A percentile compares a stretch with the other conserved stretches of the same genome.
Evolutionary conservation across 441 rosid genomes (phyloP).

Genomic region (Viola pubescens): DNA sequence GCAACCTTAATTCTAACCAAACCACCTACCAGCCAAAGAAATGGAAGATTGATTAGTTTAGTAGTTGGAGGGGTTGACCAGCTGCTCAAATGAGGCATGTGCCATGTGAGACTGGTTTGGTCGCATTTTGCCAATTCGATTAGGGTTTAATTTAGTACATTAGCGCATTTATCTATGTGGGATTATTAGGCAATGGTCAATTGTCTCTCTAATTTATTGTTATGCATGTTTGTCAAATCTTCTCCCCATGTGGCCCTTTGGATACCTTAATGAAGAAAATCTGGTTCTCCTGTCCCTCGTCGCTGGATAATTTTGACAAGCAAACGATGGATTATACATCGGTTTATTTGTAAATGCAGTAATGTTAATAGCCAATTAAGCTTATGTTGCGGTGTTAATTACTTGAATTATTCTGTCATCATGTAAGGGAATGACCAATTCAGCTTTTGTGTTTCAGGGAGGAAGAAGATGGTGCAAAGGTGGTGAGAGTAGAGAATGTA

Average conservation of each 20-base stretch:
- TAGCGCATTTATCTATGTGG: too few relatives aligned
- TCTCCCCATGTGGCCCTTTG: too few relatives aligned
- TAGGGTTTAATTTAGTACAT: too few relatives aligned
- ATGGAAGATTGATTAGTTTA: neutral
- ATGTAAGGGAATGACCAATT: conserved; percentile 1
- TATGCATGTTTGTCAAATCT: too few relatives aligned
- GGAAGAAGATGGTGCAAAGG: conserved; percentile 72
- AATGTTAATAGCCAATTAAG: too few relatives aligned
- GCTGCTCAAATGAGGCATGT: neutral
- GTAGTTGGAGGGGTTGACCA: neutral
- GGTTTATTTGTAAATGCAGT: neutral
- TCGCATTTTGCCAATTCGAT: neutral
- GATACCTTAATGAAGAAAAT: too few relatives aligned
- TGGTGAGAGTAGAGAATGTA: conserved; percentile 71
- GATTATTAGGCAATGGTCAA: too few relatives aligned
- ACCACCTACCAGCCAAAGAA: neutral
- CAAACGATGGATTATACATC: neutral
- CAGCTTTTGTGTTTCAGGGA: conserved; percentile 39
- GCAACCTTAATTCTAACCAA: too few relatives aligned
- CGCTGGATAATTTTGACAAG: neutral
- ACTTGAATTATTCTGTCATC: too few relatives aligned
- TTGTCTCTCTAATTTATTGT: too few relatives aligned
- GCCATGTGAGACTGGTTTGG: conserved; percentile 1
- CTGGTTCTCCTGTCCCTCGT: too few relatives aligned
- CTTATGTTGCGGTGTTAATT: too few relatives aligned